Percentiles rank a stretch among this genome's conserved stretches.
phyloP scores from a whole-genome alignment of 495 filamentous ascomycete species.

The Penicillium diatomitis region DNA sequence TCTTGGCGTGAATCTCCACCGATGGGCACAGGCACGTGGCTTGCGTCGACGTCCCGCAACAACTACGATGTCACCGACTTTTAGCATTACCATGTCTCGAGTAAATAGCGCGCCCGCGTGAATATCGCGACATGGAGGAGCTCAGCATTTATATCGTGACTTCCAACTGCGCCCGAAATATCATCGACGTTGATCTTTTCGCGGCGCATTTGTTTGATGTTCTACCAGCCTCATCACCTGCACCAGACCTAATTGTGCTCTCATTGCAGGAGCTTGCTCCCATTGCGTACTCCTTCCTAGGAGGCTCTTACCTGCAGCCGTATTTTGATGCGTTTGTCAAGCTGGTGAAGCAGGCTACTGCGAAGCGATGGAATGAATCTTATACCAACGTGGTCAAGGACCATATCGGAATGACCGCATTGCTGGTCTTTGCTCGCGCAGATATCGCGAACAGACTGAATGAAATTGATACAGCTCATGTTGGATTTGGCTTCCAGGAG shows the following conservation, averaged over 20 bases:
- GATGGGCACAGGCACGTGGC: constrained; percentile 7
- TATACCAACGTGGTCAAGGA: constrained; percentile 48
- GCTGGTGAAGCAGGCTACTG: constrained; percentile 60
- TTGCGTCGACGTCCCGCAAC: background rate
- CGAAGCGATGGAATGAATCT: constrained; percentile 23
- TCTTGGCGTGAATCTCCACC: constrained; percentile 1
- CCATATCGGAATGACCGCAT: constrained; percentile 80
- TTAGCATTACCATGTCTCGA: background rate
- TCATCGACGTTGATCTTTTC: constrained; percentile 56
- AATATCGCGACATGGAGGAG: constrained; percentile 29
- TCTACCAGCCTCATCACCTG: constrained; percentile 40
- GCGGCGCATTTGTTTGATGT: constrained; percentile 63
- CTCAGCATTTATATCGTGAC: constrained; percentile 66
- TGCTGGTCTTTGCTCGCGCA: constrained; percentile 66
- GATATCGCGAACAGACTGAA: constrained; percentile 46
- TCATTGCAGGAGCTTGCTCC: constrained; percentile 90
- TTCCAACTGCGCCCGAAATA: constrained; percentile 74
- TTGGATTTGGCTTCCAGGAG: constrained; percentile 70
- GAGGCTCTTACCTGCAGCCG: constrained; percentile 65
- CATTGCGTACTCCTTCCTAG: constrained; percentile 72
- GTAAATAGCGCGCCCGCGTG: background rate
- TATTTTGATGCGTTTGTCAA: constrained; percentile 62
- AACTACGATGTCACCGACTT: constrained; percentile 9
- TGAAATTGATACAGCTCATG: constrained; percentile 58
- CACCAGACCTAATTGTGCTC: constrained; percentile 64